phyloP scores from a whole-genome alignment of 2,329 filamentous ascomycete genomes.

The Sordariomycetes sp. region DNA sequence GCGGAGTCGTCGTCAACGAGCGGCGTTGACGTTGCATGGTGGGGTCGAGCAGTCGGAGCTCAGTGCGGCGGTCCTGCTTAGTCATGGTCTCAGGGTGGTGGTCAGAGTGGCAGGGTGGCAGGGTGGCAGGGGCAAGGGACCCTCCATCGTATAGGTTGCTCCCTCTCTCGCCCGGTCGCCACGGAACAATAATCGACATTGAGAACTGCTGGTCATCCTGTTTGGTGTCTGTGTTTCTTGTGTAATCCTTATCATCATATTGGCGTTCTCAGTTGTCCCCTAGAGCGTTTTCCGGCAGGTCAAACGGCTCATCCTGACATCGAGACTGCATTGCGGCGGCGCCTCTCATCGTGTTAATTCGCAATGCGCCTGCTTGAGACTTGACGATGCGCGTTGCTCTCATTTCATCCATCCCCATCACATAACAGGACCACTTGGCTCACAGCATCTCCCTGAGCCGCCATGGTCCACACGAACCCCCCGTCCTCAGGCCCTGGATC shows the following conservation, averaged over 20 bases:
- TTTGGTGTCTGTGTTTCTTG: not conserved
- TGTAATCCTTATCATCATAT: not conserved
- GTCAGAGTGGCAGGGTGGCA: not conserved
- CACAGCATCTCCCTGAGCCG: not conserved
- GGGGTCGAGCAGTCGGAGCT: not conserved
- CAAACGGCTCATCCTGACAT: not conserved
- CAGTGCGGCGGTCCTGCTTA: not conserved
- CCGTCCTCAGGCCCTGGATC: slow-evolving; percentile 39
- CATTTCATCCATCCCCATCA: not conserved
- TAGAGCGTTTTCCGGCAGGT: not conserved
- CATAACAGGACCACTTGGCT: not conserved
- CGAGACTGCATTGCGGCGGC: not conserved
- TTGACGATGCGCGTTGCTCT: not conserved
- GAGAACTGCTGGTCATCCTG: not conserved
- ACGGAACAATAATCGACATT: not conserved
- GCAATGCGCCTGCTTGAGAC: not conserved
- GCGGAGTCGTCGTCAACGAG: not conserved
- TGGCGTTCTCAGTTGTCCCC: not conserved
- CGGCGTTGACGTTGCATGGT: not conserved
- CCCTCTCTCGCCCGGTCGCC: not conserved
- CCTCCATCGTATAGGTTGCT: not conserved
- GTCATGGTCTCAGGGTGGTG: not conserved
- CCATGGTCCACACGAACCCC: slow-evolving; percentile 45
- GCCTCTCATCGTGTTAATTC: not conserved
- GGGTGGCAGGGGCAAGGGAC: not conserved